Conservation (phyloP, 2,329 filamentous ascomycete species). For the Leptographium wingfieldii region DNA sequence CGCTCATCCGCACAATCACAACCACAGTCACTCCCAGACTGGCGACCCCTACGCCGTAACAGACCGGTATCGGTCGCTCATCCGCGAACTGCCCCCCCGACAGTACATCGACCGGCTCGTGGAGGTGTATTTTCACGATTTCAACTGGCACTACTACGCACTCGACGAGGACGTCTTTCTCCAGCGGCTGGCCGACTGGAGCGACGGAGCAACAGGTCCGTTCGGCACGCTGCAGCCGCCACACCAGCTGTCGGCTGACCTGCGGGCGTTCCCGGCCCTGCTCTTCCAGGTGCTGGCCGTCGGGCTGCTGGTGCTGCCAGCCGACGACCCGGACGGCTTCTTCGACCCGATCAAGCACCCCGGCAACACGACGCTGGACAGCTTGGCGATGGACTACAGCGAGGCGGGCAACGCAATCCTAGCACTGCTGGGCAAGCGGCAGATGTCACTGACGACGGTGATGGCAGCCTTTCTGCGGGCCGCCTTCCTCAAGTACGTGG, state of each 20-base stretch:
- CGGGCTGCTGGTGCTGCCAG: constrained; percentile 38
- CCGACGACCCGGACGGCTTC: constrained; percentile 26
- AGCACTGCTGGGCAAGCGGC: constrained; percentile 41
- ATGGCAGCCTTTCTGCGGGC: constrained; percentile 44
- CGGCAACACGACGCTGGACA: constrained; percentile 45
- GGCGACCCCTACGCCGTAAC: constrained; percentile 29
- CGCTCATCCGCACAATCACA: no score
- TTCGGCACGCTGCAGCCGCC: constrained; percentile 38
- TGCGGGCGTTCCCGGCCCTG: constrained; percentile 45
- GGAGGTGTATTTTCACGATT: constrained; percentile 40
- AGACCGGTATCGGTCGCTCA: constrained; percentile 45
- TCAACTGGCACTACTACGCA: constrained; percentile 47
- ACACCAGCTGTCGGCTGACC: constrained; percentile 33
- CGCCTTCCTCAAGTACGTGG: constrained; percentile 45
- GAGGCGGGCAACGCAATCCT: constrained; percentile 42
- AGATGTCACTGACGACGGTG: constrained; percentile 43
- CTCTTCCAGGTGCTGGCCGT: constrained; percentile 46
- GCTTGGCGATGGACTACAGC: constrained; percentile 47
- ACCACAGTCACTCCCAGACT: constrained; percentile 5
- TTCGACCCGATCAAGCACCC: constrained; percentile 47
- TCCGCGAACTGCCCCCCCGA: constrained; percentile 43
- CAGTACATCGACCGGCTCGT: constrained; percentile 42
- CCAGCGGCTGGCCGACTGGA: constrained; percentile 40
- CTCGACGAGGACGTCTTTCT: constrained; percentile 41
- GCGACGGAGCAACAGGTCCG: constrained; percentile 27